phyloP scores from a whole-genome alignment of 1,284 basidiomycete species.

The Tetrapyrgos nigripes region DNA sequence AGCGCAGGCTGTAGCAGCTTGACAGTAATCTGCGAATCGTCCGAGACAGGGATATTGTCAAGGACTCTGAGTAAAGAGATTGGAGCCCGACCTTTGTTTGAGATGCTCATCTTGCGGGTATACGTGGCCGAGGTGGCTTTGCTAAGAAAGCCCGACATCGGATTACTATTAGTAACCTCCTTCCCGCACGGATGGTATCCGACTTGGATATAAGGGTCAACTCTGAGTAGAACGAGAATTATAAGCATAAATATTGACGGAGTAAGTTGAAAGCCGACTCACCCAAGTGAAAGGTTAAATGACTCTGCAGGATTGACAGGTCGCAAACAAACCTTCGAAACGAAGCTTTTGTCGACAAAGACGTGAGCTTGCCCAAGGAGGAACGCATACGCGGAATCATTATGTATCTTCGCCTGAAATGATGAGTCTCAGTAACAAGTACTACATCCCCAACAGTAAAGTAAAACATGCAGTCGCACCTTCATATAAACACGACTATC shows the following conservation, averaged over 20 bases:
- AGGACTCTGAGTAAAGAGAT: conserved; percentile 34
- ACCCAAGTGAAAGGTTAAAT: conserved; percentile 46
- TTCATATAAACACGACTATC: conserved; percentile 36
- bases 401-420: conserved; percentile 45
- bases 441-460: too few species aligned
- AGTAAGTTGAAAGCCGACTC: conserved; percentile 23
- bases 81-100: conserved; percentile 36
- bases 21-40: conserved; percentile 36
- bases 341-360: conserved; percentile 47
- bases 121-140: too few species aligned
- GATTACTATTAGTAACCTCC: conserved; percentile 23
- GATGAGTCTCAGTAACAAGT: too few species aligned
- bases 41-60: conserved; percentile 42
- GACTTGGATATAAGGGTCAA: conserved; percentile 28
- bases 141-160: conserved; percentile 6
- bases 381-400: conserved; percentile 44
- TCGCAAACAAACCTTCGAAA: conserved; percentile 36
- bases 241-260: too few species aligned
- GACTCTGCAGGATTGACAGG: conserved; percentile 39
- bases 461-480: too few species aligned
- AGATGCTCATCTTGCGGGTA: conserved; percentile 37
- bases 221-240: too few species aligned
- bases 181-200: conserved; percentile 33
- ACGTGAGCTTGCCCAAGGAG: conserved; percentile 40
- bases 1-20: conserved; percentile 30